Conservation (phyloP, 805 yeast genomes). For the Pichia thaimueangensis region DNA sequence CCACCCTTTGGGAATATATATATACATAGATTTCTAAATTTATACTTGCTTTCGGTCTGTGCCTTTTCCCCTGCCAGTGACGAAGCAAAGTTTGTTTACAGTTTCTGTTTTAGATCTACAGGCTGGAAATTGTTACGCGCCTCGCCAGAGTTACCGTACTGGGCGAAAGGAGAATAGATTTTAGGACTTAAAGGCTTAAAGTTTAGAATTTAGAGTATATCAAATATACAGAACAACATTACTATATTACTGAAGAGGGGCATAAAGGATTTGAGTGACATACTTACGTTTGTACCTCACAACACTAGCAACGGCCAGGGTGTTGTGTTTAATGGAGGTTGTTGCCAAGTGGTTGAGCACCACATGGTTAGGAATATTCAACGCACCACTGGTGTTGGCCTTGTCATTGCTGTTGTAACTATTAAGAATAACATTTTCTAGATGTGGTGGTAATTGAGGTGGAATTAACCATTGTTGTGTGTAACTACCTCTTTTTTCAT, state of each 20-base stretch:
- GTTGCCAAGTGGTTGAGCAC: slow-evolving; percentile 94
- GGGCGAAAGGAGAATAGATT: too few relatives aligned
- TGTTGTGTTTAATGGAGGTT: slow-evolving; percentile 87
- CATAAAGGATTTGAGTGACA: slow-evolving; percentile 86
- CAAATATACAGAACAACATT: too few relatives aligned
- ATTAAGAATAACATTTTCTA: slow-evolving; percentile 88
- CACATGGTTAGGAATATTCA: slow-evolving; percentile 92
- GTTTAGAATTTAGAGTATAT: too few relatives aligned
- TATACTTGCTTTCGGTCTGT: too few relatives aligned
- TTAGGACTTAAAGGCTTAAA: too few relatives aligned
- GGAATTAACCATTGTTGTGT: slow-evolving; percentile 64
- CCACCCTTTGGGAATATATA: too few relatives aligned
- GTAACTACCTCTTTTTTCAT: slow-evolving; percentile 11
- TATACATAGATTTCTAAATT: too few relatives aligned
- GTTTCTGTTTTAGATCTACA: too few relatives aligned
- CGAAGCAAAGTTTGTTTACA: too few relatives aligned
- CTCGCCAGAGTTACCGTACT: too few relatives aligned
- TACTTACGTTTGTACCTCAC: slow-evolving; percentile 84
- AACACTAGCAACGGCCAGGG: slow-evolving; percentile 87
- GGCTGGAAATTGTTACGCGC: too few relatives aligned
- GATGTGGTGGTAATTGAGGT: slow-evolving; percentile 94
- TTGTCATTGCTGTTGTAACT: slow-evolving; percentile 54
- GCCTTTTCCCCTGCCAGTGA: too few relatives aligned
- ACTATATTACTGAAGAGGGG: slow-evolving; percentile 55
- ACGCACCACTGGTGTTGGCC: slow-evolving; percentile 80